A percentile compares a stretch with the other conserved stretches of the same genome.
These are phyloP conservation scores for Ogataea nonfermentans DNA, from an alignment of 805 yeast species.

Conservation along the genomic window DNA sequence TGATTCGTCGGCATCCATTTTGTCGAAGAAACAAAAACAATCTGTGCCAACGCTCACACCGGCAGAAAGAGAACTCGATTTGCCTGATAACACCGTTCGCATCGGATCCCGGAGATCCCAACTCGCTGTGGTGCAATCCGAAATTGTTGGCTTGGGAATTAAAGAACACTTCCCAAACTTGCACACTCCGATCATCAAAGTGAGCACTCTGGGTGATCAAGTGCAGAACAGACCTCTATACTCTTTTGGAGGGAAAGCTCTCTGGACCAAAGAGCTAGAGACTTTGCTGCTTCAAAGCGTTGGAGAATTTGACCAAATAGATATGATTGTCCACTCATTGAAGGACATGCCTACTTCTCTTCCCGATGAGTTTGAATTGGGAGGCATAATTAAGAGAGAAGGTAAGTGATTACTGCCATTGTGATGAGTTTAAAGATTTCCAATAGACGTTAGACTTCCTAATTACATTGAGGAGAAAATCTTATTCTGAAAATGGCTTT, in stretches of 20 bases:
- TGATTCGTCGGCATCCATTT: slow-evolving; percentile 1
- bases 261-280: slow-evolving; percentile 97
- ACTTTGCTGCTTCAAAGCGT: slow-evolving; percentile 63
- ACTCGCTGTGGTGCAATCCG: slow-evolving; percentile 84
- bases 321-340: slow-evolving; percentile 88
- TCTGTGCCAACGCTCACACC: slow-evolving; percentile 12
- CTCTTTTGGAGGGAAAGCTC: slow-evolving; percentile 92
- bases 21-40: slow-evolving; percentile 2
- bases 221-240: slow-evolving; percentile 82
- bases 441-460: slow-evolving; percentile 41
- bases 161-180: slow-evolving; percentile 57
- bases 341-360: slow-evolving; percentile 88
- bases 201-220: slow-evolving; percentile 88
- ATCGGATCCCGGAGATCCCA: slow-evolving; percentile 90
- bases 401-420: slow-evolving; percentile 32
- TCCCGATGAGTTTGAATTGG: slow-evolving; percentile 87
- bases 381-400: slow-evolving; percentile 80
- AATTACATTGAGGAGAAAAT: slow-evolving; percentile 32
- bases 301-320: slow-evolving; percentile 66
- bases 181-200: slow-evolving; percentile 72
- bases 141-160: slow-evolving; percentile 63
- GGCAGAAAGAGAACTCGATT: slow-evolving; percentile 19
- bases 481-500: slow-evolving; percentile 16
- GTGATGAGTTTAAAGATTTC: slow-evolving; percentile 32
- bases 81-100: slow-evolving; percentile 25